These are phyloP conservation scores for Saccharomyces hybrid DNA, from an alignment of 1,139 yeast species.

Conservation along the genomic window DNA sequence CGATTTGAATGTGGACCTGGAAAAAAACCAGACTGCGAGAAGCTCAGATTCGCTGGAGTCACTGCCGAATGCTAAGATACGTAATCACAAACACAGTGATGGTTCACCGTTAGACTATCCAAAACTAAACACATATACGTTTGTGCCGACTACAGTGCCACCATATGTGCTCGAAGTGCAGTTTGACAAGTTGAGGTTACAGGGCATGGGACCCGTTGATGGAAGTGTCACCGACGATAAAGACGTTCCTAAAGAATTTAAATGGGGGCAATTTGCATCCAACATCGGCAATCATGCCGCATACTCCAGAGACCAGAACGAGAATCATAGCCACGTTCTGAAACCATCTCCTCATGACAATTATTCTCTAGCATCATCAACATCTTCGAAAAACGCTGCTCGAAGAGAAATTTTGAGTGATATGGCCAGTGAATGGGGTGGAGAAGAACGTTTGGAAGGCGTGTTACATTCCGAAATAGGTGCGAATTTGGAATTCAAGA, in stretches of 20 bases:
- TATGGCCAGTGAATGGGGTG: slow-evolving; percentile 56
- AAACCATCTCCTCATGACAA: neutral
- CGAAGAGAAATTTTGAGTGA: slow-evolving; percentile 28
- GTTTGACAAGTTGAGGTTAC: slow-evolving; percentile 9
- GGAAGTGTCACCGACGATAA: slow-evolving; percentile 1
- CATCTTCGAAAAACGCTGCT: slow-evolving; percentile 10
- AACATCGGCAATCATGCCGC: slow-evolving; percentile 27
- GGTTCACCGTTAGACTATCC: slow-evolving; percentile 1
- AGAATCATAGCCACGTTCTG: slow-evolving; percentile 2
- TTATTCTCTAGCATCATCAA: slow-evolving; percentile 2
- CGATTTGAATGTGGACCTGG: neutral
- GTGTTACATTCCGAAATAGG: slow-evolving; percentile 43
- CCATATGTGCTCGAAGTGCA: slow-evolving; percentile 29
- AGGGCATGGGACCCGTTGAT: neutral
- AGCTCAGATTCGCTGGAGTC: neutral
- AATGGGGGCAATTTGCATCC: slow-evolving; percentile 24
- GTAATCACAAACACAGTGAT: slow-evolving; percentile 1
- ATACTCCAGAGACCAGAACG: slow-evolving; percentile 14
- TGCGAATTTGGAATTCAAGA: slow-evolving; percentile 25
- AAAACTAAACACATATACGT: slow-evolving; percentile 23
- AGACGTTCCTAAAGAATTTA: slow-evolving; percentile 9
- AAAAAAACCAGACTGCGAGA: neutral
- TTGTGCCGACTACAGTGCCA: slow-evolving; percentile 30
- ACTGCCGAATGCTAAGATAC: neutral
- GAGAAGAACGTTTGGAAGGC: slow-evolving; percentile 52